Evolutionary conservation across 2,329 filamentous ascomycete species (phyloP).

Genomic region (Verticillium albo-atrum): DNA sequence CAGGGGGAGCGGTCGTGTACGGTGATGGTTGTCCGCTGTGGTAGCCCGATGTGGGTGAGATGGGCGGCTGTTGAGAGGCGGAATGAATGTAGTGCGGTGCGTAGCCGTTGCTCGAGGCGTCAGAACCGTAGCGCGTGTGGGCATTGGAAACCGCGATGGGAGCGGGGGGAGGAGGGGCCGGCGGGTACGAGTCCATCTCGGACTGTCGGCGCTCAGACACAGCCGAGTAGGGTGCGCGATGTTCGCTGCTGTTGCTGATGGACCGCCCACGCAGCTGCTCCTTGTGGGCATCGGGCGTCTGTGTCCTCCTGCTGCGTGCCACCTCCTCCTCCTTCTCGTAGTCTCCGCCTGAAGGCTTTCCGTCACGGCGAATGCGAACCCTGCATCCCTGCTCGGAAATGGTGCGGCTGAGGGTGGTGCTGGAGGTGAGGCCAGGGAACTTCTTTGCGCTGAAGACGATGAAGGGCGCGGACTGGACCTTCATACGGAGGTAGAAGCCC

Average conservation of each 20-base stretch:
- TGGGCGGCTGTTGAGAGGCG: conserved; percentile 22
- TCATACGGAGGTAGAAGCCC: conserved; percentile 75
- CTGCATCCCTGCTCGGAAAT: conserved; percentile 96
- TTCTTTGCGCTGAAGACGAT: conserved; percentile 96
- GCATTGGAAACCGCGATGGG: conserved; percentile 5
- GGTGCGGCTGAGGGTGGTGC: conserved; percentile 80
- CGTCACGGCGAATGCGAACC: conserved; percentile 82
- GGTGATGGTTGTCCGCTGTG: conserved; percentile 32
- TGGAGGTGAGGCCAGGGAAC: conserved; percentile 89
- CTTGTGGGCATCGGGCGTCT: conserved; percentile 13
- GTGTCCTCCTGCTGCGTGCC: conserved; percentile 25
- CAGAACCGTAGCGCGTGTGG: conserved; percentile 31
- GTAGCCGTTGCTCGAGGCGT: conserved; percentile 31
- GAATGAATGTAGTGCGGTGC: conserved; percentile 27
- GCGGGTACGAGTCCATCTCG: conserved; percentile 38
- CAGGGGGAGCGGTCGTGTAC: conserved; percentile 31
- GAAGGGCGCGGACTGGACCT: conserved; percentile 84
- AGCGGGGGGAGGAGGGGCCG: conserved; percentile 28
- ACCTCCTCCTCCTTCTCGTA: conserved; percentile 60
- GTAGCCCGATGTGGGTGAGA: conserved; percentile 27
- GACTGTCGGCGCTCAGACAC: conserved; percentile 40
- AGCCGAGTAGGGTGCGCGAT: conserved; percentile 34
- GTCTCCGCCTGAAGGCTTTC: conserved; percentile 52
- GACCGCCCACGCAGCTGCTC: conserved; percentile 47
- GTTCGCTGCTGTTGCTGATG: conserved; percentile 53